Evolutionary conservation across 495 filamentous ascomycete genomes (phyloP).

Genomic region (Penicillium daleae): DNA sequence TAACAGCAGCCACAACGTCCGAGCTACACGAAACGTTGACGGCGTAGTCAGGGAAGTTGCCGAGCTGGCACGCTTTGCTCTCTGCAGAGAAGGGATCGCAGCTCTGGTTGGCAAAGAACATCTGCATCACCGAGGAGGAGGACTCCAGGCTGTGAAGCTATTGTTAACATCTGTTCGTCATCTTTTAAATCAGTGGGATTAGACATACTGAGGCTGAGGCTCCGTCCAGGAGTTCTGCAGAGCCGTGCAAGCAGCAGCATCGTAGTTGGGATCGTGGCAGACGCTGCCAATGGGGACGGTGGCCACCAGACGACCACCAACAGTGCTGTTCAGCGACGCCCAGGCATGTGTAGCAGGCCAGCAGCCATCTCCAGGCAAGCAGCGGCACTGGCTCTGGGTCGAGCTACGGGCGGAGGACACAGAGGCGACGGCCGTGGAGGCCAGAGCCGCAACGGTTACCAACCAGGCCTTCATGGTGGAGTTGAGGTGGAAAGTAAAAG

Average conservation of each 20-base stretch:
- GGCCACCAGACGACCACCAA: slow-evolving; percentile 45
- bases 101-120: slow-evolving; percentile 50
- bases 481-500: slow-evolving; percentile 11
- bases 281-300: slow-evolving; percentile 45
- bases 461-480: slow-evolving; percentile 38
- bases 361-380: slow-evolving; percentile 38
- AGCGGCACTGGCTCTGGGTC: slow-evolving; percentile 18
- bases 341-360: slow-evolving; percentile 47
- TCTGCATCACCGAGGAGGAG: slow-evolving; percentile 49
- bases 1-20: slow-evolving; percentile 44
- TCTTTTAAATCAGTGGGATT: not conserved
- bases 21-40: slow-evolving; percentile 45
- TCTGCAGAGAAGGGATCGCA: slow-evolving; percentile 59
- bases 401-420: not conserved
- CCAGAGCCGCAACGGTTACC: slow-evolving; percentile 26
- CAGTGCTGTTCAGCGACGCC: slow-evolving; percentile 40
- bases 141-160: slow-evolving; percentile 27
- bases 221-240: slow-evolving; percentile 29
- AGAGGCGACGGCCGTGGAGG: slow-evolving; percentile 22
- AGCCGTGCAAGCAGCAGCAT: slow-evolving; percentile 34
- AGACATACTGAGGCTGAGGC: slow-evolving; percentile 30
- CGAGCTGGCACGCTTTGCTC: slow-evolving; percentile 54
- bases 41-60: slow-evolving; percentile 61
- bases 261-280: slow-evolving; percentile 48
- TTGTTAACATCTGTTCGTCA: slow-evolving; percentile 1